Percentiles rank a stretch among this genome's conserved stretches.
These are phyloP conservation scores for barley (Hordeum vulgare) DNA, from an alignment of 176 grass and related monocot genomes.

Conservation along the genomic window DNA sequence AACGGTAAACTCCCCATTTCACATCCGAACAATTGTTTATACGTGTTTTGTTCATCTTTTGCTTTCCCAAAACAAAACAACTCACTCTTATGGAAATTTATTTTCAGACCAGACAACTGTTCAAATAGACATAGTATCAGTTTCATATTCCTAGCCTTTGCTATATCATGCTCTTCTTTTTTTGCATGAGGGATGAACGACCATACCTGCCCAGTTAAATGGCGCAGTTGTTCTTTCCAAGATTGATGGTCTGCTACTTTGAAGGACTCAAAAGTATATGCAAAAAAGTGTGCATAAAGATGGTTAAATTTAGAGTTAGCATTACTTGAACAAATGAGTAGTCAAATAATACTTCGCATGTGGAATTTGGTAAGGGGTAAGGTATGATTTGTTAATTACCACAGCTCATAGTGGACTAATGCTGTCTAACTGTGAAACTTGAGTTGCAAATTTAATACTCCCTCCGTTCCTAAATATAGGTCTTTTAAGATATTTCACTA, in stretches of 20 bases:
- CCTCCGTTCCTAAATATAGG: too few relatives aligned
- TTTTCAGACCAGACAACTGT: too few relatives aligned
- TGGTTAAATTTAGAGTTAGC: neutral
- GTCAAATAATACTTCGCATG: neutral
- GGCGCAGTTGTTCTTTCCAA: neutral
- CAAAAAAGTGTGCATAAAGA: neutral
- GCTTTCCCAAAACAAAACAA: too few relatives aligned
- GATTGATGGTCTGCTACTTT: neutral
- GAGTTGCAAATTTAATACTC: neutral
- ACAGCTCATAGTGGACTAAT: slow-evolving; percentile 1
- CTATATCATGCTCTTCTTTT: neutral
- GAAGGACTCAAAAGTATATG: neutral
- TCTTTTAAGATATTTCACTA: too few relatives aligned
- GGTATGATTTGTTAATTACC: neutral
- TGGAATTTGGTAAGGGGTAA: neutral
- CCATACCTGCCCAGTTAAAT: neutral
- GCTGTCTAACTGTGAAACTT: neutral
- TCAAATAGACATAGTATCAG: too few relatives aligned
- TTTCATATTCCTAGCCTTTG: too few relatives aligned
- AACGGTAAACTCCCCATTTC: too few relatives aligned
- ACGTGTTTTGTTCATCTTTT: too few relatives aligned
- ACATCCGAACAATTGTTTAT: too few relatives aligned
- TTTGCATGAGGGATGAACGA: neutral
- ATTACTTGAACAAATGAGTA: neutral
- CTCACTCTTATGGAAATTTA: too few relatives aligned